Evolutionary conservation across 1,284 basidiomycete genomes (phyloP), one percentile per base, ranked within the genome.

Genomic region (Ceratobasidium papillatum): DNA sequence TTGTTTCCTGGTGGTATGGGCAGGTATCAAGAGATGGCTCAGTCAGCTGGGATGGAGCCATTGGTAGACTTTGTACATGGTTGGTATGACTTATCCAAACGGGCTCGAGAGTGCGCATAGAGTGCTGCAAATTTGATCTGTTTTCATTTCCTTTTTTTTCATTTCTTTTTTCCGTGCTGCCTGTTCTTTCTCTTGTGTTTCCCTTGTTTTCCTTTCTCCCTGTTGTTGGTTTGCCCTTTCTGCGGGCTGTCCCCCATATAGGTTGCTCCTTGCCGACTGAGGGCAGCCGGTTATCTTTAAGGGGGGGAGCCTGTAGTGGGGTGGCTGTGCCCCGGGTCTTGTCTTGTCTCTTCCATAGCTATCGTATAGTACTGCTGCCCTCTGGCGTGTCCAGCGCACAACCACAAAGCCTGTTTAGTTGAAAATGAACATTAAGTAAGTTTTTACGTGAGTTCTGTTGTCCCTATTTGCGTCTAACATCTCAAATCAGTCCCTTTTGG

Each of bases 241-340:
- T n/a, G n/a, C n/a, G n/a, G n/a, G n/a, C n/a, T n/a, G n/a, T n/a
- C n/a, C n/a, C n/a, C 47, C 7, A 49, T 51, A n/a, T 51, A 51
- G 47, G 47, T 22, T 51, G 47, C n/a, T 51, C 17, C 47, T 51
- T 51, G 47, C 47, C n/a, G 47, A 51, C 47, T 51, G 47, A 51
- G 47, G 47, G 47, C 47, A 51, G 47, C 12, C 47, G 47, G 47
- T 22, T 51, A 7, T 8, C 47, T 51, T 51, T 51, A 51, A 8
- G 25, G 47, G n/a, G n/a, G n/a, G n/a, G n/a, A n/a, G n/a, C n/a
- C n/a, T n/a, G n/a, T n/a, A n/a, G n/a, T n/a, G n/a, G n/a, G n/a
- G n/a, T n/a, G n/a, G n/a, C n/a, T n/a, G n/a, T n/a, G n/a, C n/a
- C n/a, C n/a, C n/a, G n/a, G 47, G 47, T 49, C 47, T 49, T 7